phyloP scores from a whole-genome alignment of 2,329 filamentous ascomycete genomes.

The Paraphaeosphaeria minitans region DNA sequence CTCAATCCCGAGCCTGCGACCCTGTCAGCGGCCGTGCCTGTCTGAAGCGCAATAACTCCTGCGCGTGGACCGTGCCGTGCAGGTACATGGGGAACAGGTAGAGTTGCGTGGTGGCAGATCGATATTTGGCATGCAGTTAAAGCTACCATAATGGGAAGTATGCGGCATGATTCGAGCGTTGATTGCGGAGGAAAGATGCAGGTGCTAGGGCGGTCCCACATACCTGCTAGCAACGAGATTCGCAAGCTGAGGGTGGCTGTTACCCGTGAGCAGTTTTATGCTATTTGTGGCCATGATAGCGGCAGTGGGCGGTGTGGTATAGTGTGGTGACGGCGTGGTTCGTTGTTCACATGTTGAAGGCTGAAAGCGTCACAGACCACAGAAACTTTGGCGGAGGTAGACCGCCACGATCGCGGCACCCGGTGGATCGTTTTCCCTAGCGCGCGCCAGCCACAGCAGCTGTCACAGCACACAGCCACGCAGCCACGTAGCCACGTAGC shows the following conservation, averaged over 20 bases:
- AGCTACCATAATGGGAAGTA: not conserved
- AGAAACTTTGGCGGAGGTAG: conserved; percentile 27
- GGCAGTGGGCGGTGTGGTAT: conserved; percentile 18
- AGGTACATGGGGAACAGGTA: not conserved
- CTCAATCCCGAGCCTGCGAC: conserved; percentile 71
- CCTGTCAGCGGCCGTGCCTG: conserved; percentile 23
- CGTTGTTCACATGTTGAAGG: conserved; percentile 25
- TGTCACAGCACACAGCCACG: too few species aligned
- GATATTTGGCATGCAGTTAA: not conserved
- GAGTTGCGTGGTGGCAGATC: not conserved
- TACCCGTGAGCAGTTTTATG: conserved; percentile 76
- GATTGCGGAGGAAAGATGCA: not conserved
- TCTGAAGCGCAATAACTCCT: not conserved
- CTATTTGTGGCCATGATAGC: conserved; percentile 70
- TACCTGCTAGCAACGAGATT: conserved; percentile 71
- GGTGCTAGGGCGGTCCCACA: conserved; percentile 24
- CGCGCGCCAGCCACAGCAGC: not conserved
- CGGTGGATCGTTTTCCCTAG: not conserved
- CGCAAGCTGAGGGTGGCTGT: conserved; percentile 74
- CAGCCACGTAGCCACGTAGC: too few species aligned
- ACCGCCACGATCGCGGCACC: conserved; percentile 8
- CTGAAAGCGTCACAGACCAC: conserved; percentile 12
- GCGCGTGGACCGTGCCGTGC: not conserved
- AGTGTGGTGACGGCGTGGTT: conserved; percentile 2
- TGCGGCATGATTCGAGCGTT: not conserved